phyloP scores from a whole-genome alignment of 1,139 yeast genomes.

The Sugiyamaella novakii region DNA sequence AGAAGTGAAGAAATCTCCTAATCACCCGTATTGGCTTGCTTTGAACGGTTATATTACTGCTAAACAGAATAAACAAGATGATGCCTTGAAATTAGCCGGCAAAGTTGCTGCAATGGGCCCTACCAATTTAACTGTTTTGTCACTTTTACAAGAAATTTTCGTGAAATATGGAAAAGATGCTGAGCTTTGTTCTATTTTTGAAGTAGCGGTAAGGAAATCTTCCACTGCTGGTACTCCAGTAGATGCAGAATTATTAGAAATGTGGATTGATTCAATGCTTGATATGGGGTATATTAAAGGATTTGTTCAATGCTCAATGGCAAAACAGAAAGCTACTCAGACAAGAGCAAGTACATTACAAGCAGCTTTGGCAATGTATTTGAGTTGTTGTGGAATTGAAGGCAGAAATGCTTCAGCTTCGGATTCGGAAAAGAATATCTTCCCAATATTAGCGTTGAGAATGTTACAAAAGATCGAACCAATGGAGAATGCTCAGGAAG shows the following conservation, averaged over 20 bases:
- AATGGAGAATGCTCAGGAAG: slow-evolving; percentile 56
- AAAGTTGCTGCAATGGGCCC: slow-evolving; percentile 53
- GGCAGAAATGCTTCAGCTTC: slow-evolving; percentile 2
- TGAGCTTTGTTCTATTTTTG: slow-evolving; percentile 53
- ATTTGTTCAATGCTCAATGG: slow-evolving; percentile 43
- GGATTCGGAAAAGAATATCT: slow-evolving; percentile 50
- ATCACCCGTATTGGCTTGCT: slow-evolving; percentile 54
- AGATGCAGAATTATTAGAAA: slow-evolving; percentile 44
- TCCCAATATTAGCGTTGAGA: slow-evolving; percentile 59
- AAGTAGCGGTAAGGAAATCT: slow-evolving; percentile 57
- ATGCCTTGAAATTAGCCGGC: slow-evolving; percentile 50
- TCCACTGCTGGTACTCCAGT: slow-evolving; percentile 38
- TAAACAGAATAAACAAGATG: slow-evolving; percentile 48
- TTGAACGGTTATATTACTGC: slow-evolving; percentile 51
- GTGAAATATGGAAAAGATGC: slow-evolving; percentile 41
- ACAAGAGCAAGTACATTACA: slow-evolving; percentile 48
- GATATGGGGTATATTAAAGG: slow-evolving; percentile 38
- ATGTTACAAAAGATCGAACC: slow-evolving; percentile 53
- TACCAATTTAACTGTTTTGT: slow-evolving; percentile 47
- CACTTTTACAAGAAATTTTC: slow-evolving; percentile 28
- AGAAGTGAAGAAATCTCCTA: slow-evolving; percentile 58
- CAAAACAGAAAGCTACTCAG: slow-evolving; percentile 35
- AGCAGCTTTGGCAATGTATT: slow-evolving; percentile 44
- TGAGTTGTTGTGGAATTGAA: slow-evolving; percentile 10
- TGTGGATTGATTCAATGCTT: slow-evolving; percentile 42